These are phyloP conservation scores for Umbelopsis vinacea DNA, from an alignment of 192 early-diverging fungal genomes.

Conservation along the genomic window DNA sequence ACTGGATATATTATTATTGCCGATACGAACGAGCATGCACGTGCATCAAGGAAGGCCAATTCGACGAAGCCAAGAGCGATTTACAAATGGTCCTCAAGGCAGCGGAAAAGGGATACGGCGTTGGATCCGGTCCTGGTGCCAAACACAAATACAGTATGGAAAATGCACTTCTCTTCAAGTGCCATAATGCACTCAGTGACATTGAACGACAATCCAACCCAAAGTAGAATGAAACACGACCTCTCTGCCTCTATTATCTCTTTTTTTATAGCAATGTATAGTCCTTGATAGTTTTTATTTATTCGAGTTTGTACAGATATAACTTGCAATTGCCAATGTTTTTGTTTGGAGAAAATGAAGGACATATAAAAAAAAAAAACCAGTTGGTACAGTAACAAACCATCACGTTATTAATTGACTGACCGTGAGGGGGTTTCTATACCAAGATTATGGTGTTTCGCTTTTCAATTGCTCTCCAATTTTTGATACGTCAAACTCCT, in stretches of 20 bases:
- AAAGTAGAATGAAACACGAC: neutral
- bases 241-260: neutral
- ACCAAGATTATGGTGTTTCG: too few species aligned
- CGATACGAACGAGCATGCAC: conserved; percentile 66
- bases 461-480: neutral
- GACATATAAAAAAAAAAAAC: neutral
- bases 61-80: conserved; percentile 45
- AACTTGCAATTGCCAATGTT: neutral
- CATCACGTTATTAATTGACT: too few species aligned
- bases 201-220: conserved; percentile 15
- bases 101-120: conserved; percentile 32
- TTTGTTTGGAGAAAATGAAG: neutral
- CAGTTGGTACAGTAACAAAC: too few species aligned
- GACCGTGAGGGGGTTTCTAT: too few species aligned
- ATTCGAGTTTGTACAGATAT: neutral
- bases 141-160: conserved; percentile 72
- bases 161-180: conserved; percentile 62
- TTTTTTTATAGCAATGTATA: conserved; percentile 6
- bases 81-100: conserved; percentile 56
- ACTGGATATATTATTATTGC: conserved; percentile 61
- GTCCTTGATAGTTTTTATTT: neutral
- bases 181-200: conserved; percentile 55
- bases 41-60: conserved; percentile 45
- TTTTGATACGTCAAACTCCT: conserved; percentile 45
- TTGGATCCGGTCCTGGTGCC: conserved; percentile 46